These are phyloP conservation scores for Cladophialophora carrionii DNA, from an alignment of 2,329 filamentous ascomycete species.

Conservation along the genomic window DNA sequence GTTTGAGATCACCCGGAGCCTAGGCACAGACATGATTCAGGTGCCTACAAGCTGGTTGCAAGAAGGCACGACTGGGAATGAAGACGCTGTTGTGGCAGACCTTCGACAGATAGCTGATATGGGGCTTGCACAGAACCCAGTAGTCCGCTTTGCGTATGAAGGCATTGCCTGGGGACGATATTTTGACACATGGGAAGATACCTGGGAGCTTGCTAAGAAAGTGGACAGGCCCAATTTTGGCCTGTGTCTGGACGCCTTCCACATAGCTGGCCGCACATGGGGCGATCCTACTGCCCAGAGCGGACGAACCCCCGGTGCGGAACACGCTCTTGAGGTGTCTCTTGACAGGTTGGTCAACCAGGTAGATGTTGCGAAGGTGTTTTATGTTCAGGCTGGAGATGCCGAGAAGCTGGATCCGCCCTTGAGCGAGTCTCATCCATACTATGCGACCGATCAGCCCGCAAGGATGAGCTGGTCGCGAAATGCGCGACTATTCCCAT, in stretches of 20 bases:
- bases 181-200: constrained; percentile 72
- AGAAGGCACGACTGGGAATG: constrained; percentile 52
- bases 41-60: constrained; percentile 72
- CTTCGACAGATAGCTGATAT: constrained; percentile 41
- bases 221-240: constrained; percentile 74
- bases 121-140: constrained; percentile 65
- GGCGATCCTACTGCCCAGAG: constrained; percentile 64
- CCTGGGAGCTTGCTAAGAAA: constrained; percentile 67
- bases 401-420: constrained; percentile 66
- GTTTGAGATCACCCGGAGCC: constrained; percentile 67
- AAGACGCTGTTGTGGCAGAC: constrained; percentile 38
- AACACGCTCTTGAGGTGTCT: constrained; percentile 59
- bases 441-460: constrained; percentile 61
- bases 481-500: constrained; percentile 74
- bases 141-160: constrained; percentile 72
- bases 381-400: constrained; percentile 77
- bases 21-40: constrained; percentile 71
- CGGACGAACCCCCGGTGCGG: constrained; percentile 59
- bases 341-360: constrained; percentile 57
- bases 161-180: constrained; percentile 69
- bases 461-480: constrained; percentile 76
- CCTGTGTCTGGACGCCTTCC: constrained; percentile 76
- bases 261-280: constrained; percentile 71
- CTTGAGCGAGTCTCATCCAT: constrained; percentile 60
- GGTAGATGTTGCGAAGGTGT: constrained; percentile 67